These are phyloP conservation scores for Aspergillus kassunensis DNA, from an alignment of 495 filamentous ascomycete species.

Conservation along the genomic window DNA sequence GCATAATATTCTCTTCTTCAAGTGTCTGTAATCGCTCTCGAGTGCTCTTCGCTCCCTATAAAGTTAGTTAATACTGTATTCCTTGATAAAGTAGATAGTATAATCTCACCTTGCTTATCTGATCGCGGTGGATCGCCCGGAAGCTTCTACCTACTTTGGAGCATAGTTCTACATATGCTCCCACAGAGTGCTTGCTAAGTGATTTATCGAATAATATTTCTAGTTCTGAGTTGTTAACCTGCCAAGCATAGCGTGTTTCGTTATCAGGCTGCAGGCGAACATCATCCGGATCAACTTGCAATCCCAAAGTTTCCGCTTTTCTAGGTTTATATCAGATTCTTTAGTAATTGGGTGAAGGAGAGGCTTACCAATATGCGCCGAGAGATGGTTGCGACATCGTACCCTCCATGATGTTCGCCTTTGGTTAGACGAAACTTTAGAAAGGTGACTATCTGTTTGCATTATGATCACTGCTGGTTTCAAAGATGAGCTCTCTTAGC, in stretches of 20 bases:
- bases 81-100: not conserved
- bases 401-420: not conserved
- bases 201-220: conserved; percentile 17
- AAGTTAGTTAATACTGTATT: not conserved
- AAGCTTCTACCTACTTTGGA: not conserved
- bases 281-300: conserved; percentile 20
- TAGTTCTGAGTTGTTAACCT: conserved; percentile 4
- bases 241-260: conserved; percentile 10
- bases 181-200: conserved; percentile 21
- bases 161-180: conserved; percentile 22
- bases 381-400: not conserved
- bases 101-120: conserved; percentile 11
- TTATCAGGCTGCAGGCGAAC: conserved; percentile 18
- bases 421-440: not conserved
- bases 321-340: not conserved
- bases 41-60: not conserved
- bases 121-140: not conserved
- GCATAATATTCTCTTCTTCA: not conserved
- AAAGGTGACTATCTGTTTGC: not conserved
- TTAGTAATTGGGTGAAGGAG: not conserved
- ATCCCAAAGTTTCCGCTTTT: conserved; percentile 20
- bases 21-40: not conserved
- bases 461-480: not conserved
- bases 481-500: too few relatives aligned
- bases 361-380: not conserved